Base-by-base conservation (phyloP, 306 rosid species). In the Malus sieversii region DNA sequence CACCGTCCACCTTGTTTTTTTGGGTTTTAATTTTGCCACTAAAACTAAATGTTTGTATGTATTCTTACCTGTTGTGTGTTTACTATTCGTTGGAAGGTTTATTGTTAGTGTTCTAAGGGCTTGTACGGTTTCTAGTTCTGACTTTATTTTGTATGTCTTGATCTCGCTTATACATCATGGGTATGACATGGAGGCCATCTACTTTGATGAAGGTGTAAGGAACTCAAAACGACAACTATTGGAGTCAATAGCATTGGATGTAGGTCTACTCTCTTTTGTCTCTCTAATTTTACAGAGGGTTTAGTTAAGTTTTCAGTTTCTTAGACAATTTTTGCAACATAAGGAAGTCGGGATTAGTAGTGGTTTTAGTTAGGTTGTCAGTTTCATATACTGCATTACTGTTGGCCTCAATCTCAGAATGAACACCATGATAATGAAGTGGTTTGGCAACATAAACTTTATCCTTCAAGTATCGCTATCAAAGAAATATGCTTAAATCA, bases 191-290 rank as follows among this genome's bases (percentile, higher is more conserved):
- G 97, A 94, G 85, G 82, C 94, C 16, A 58, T 72, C 15, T 91
- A 86, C 87, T 91, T 90, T 81, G 94, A 91, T 38, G 96, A 91
- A 82, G 76, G 86, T 79, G 97, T 91, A 66, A 87, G 90, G 86
- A 82, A 83, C 64, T 86, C 91, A 72, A 94, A 90, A 79, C 85
- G 93, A 79, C 83, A 80, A 58, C 90, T 88, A 0, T 30, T 30
- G 32, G 32, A 30, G 32, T 30, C 32, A 30, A 30, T 0, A 30
- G 32, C 32, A 30, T 83, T 90, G 81, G 87, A 87, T 78, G 97
- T 92, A 88, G 83, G 89, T 20, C 84, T 75, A 33, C 72, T 13
- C 15, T 27, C 29, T 53, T 29, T 29, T 72, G 6, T 20, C 8
- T 71, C 51, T 38, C 75, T 55, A 53, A 58, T 7, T 51, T 57